Percentiles rank a stretch among this genome's conserved stretches.
These are phyloP conservation scores for Oryza meyeriana DNA, from an alignment of 176 grass and related monocot genomes.

Conservation along the genomic window DNA sequence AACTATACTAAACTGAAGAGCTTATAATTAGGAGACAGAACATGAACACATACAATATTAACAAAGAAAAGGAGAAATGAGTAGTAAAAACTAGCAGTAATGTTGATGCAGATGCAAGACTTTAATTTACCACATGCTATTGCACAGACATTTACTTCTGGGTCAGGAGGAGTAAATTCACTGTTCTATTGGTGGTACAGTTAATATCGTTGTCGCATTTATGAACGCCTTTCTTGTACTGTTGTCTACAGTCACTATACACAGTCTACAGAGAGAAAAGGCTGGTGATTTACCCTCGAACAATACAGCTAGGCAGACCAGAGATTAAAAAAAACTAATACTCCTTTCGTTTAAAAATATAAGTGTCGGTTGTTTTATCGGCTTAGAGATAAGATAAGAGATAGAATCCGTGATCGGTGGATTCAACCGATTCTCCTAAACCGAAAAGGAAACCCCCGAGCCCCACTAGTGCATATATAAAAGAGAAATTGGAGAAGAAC, in stretches of 20 bases:
- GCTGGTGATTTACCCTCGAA: neutral
- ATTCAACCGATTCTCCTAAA: too few relatives aligned
- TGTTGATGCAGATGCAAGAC: neutral
- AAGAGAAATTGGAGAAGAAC: too few relatives aligned
- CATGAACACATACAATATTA: neutral
- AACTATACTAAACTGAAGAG: neutral
- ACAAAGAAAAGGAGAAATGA: neutral
- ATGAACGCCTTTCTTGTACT: neutral
- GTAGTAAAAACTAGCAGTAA: neutral
- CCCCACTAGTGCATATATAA: too few relatives aligned
- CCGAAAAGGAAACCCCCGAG: too few relatives aligned
- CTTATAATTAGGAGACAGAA: neutral
- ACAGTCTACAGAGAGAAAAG: neutral
- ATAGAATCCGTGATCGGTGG: too few relatives aligned
- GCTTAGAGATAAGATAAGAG: too few relatives aligned
- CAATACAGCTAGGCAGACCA: neutral
- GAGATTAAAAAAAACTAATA: too few relatives aligned
- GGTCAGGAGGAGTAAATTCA: neutral
- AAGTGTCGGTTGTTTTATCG: too few relatives aligned
- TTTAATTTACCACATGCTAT: slow-evolving; percentile 22
- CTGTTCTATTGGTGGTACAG: neutral
- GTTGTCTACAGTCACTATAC: neutral
- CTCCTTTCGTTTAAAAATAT: too few relatives aligned
- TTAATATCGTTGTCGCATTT: neutral
- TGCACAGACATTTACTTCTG: neutral